Percentiles rank a stretch among this genome's conserved stretches.
phyloP scores from a whole-genome alignment of 257 asterid species.

The Osmanthus fragrans region DNA sequence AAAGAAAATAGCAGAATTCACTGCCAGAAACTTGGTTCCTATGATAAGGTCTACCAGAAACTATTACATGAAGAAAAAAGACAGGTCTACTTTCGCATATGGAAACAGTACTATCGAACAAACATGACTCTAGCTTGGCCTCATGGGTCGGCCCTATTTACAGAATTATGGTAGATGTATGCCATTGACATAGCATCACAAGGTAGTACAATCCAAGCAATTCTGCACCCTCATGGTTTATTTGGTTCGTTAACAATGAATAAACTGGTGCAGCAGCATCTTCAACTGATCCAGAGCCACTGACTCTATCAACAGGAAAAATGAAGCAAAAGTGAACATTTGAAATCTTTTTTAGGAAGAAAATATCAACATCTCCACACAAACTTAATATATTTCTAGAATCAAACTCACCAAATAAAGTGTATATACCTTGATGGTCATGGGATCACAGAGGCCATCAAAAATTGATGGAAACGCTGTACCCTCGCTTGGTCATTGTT shows the following conservation, averaged over 20 bases:
- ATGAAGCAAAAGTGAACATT: background rate
- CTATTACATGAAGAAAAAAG: constrained; percentile 32
- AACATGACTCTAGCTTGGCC: constrained; percentile 41
- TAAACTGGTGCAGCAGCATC: constrained; percentile 30
- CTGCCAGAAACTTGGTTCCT: constrained; percentile 29
- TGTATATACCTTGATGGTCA: constrained; percentile 28
- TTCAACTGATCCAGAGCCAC: constrained; percentile 6
- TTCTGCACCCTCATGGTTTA: constrained; percentile 31
- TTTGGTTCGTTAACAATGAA: constrained; percentile 29
- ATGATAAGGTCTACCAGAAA: constrained; percentile 5
- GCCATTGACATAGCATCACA: constrained; percentile 37
- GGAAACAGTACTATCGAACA: constrained; percentile 32
- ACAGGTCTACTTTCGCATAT: constrained; percentile 32
- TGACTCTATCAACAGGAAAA: constrained; percentile 9
- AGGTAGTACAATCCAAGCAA: constrained; percentile 26
- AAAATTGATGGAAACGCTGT: constrained; percentile 53
- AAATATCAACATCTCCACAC: background rate
- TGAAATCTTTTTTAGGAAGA: background rate
- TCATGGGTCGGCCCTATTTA: constrained; percentile 50
- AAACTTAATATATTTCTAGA: background rate
- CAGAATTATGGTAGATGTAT: constrained; percentile 38
- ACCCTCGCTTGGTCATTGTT: constrained; percentile 42
- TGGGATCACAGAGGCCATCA: constrained; percentile 40
- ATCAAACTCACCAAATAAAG: background rate
- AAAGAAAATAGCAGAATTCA: constrained; percentile 25